Conservation (phyloP, 1,139 yeast species). For the Pichia sp. region DNA sequence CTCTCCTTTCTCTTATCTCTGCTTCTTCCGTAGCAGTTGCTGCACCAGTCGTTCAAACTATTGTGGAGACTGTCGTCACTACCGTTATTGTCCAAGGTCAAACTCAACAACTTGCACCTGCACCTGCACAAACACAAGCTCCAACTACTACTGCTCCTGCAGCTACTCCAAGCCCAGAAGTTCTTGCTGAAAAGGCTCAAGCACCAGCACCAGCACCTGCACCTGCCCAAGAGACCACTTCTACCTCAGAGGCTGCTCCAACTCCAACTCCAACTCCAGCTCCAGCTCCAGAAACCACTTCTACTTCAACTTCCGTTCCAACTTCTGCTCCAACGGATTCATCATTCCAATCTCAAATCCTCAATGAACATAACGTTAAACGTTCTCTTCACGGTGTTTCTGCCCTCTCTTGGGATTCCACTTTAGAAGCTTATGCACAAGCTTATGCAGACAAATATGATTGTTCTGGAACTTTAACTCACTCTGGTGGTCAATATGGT, state of each 20-base stretch:
- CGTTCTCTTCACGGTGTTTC: slow-evolving; percentile 44
- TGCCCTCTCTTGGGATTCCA: slow-evolving; percentile 38
- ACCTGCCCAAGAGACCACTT: background rate
- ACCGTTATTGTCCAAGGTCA: slow-evolving; percentile 12
- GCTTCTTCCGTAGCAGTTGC: slow-evolving; percentile 12
- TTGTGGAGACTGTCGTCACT: slow-evolving; percentile 17
- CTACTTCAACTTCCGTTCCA: slow-evolving; percentile 4
- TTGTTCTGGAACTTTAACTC: slow-evolving; percentile 43
- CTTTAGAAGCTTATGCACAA: slow-evolving; percentile 41
- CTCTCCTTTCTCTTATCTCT: slow-evolving; percentile 3
- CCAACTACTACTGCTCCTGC: slow-evolving; percentile 12
- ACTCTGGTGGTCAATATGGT: slow-evolving; percentile 46
- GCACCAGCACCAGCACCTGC: slow-evolving; percentile 13
- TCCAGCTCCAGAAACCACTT: background rate
- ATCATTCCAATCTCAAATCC: slow-evolving; percentile 26
- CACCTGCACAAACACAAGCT: slow-evolving; percentile 6
- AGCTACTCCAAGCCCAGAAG: slow-evolving; percentile 14
- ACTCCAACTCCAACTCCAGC: background rate
- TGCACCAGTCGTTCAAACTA: slow-evolving; percentile 20
- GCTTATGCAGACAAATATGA: slow-evolving; percentile 36
- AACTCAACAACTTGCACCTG: slow-evolving; percentile 14
- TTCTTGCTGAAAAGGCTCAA: slow-evolving; percentile 11
- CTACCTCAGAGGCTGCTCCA: slow-evolving; percentile 1
- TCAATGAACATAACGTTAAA: slow-evolving; percentile 40
- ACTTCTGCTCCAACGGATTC: slow-evolving; percentile 16